A percentile compares a stretch with the other conserved stretches of the same genome.
Conservation (phyloP, 1,139 yeast genomes). For the Magnusiomyces sp. region DNA sequence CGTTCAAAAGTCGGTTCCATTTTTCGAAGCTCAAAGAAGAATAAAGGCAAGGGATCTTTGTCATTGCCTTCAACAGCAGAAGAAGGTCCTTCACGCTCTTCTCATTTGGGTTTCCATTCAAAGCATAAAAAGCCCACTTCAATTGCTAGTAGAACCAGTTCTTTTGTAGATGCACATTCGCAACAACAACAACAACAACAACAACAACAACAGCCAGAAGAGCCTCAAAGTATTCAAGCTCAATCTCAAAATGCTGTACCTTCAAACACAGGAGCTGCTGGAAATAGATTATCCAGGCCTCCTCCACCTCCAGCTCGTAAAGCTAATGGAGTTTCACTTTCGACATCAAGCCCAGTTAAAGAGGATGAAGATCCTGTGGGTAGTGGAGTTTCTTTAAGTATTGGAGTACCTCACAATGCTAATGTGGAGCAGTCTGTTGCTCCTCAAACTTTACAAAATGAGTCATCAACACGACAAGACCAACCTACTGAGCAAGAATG, state of each 20-base stretch:
- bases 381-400: too few relatives aligned
- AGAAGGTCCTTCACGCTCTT: too few relatives aligned
- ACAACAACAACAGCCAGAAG: too few relatives aligned
- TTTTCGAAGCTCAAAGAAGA: slow-evolving; percentile 51
- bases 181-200: neutral
- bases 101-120: too few relatives aligned
- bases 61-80: neutral
- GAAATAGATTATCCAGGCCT: slow-evolving; percentile 30
- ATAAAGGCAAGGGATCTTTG: slow-evolving; percentile 16
- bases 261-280: too few relatives aligned
- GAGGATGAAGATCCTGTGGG: slow-evolving; percentile 2
- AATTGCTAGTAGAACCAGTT: too few relatives aligned
- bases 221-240: too few relatives aligned
- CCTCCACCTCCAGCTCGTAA: slow-evolving; percentile 75
- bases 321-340: slow-evolving; percentile 19
- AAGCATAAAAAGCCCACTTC: too few relatives aligned
- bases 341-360: slow-evolving; percentile 10
- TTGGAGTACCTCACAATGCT: slow-evolving; percentile 10
- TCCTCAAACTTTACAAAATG: slow-evolving; percentile 20
- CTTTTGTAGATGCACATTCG: neutral
- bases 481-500: too few relatives aligned
- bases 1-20: slow-evolving; percentile 81
- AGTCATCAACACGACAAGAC: slow-evolving; percentile 28
- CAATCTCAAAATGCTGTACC: too few relatives aligned
- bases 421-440: slow-evolving; percentile 15